Evolutionary conservation across 129 eudicot species (phyloP).

Genomic region (Pittosporum tobira): DNA sequence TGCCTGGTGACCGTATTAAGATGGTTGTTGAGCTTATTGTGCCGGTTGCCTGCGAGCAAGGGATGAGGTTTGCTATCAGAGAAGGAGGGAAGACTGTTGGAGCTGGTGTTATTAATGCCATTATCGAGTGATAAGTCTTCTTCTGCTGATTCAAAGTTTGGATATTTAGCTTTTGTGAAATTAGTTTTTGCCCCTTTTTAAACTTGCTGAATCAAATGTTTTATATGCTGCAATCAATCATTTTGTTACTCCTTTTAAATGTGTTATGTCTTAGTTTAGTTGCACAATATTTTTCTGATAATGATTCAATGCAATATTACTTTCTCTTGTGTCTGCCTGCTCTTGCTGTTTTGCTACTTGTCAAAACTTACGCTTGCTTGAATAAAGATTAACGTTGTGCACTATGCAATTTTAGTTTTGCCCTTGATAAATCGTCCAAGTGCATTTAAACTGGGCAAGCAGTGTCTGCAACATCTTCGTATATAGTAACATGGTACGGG

Average conservation of each 20-base stretch:
- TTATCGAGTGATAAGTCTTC: constrained; percentile 43
- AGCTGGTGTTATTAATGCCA: constrained; percentile 76
- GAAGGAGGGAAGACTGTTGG: constrained; percentile 99
- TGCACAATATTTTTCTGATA: constrained; percentile 21
- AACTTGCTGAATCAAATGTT: constrained; percentile 17
- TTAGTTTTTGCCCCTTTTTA: constrained; percentile 35
- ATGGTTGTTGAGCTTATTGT: constrained; percentile 76
- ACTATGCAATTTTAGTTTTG: background rate
- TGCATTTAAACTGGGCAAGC: too few species aligned
- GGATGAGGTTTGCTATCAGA: constrained; percentile 94
- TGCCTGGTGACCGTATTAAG: constrained; percentile 97
- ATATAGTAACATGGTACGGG: too few species aligned
- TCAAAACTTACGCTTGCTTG: background rate
- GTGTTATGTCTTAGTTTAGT: constrained; percentile 26
- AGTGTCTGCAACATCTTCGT: background rate
- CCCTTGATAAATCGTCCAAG: too few species aligned
- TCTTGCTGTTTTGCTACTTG: constrained; percentile 5
- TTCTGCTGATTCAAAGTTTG: constrained; percentile 25
- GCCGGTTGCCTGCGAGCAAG: constrained; percentile 81
- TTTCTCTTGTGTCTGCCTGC: background rate
- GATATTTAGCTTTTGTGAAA: constrained; percentile 24
- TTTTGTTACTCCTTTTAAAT: constrained; percentile 12
- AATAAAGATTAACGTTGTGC: background rate
- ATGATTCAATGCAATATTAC: constrained; percentile 5
- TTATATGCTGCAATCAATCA: constrained; percentile 26